Evolutionary conservation across 225 moss, liverwort and hornwort genomes (phyloP).

Genomic region (Marchantia paleacea): DNA sequence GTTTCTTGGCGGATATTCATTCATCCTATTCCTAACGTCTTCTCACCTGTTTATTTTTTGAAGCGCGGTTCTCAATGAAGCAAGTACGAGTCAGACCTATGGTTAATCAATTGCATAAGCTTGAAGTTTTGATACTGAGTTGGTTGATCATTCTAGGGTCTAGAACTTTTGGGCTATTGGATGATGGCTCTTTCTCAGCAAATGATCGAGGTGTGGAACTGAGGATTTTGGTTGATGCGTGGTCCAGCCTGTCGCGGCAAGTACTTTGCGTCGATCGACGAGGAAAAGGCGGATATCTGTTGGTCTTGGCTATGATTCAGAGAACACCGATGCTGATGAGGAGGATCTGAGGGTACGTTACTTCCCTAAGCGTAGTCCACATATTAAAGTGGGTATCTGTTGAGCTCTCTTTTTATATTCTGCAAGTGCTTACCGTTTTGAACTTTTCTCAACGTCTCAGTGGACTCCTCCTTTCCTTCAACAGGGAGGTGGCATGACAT

Average conservation of each 20-base stretch:
- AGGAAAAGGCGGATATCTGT: constrained; percentile 69
- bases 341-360: constrained; percentile 23
- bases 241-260: constrained; percentile 51
- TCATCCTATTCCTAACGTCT: constrained; percentile 12
- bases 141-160: neutral
- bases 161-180: neutral
- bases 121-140: constrained; percentile 33
- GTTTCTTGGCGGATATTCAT: constrained; percentile 19
- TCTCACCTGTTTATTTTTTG: constrained; percentile 16
- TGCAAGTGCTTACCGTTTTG: too few relatives aligned
- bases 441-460: too few relatives aligned
- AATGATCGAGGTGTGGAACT: constrained; percentile 10
- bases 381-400: neutral
- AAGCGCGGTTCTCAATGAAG: constrained; percentile 28
- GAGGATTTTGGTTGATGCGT: constrained; percentile 15
- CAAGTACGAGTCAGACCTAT: constrained; percentile 25
- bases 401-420: too few relatives aligned
- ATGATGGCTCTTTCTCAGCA: neutral
- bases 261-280: constrained; percentile 60
- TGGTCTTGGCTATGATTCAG: constrained; percentile 64
- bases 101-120: neutral
- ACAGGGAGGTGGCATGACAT: too few relatives aligned
- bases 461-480: too few relatives aligned
- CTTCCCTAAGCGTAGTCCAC: neutral
- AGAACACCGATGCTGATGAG: constrained; percentile 53